phyloP scores from a whole-genome alignment of 1,284 basidiomycete species.

The Sparassis latifolia region DNA sequence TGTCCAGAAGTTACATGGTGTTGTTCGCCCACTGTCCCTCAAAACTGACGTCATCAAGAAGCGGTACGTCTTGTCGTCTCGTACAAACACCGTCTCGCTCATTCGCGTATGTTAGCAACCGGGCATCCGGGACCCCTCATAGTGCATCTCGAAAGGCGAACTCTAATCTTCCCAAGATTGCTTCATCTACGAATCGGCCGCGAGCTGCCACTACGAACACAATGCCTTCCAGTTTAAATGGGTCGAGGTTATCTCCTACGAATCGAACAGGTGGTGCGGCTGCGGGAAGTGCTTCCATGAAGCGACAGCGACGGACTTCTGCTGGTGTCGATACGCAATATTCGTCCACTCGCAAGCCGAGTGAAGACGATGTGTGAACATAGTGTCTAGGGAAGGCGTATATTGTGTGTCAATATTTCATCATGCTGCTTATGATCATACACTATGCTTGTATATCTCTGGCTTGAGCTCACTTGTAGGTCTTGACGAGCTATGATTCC shows the following conservation, averaged over 20 bases:
- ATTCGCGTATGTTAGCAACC: constrained; percentile 45
- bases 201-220: constrained; percentile 58
- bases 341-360: constrained; percentile 29
- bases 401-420: too few species aligned
- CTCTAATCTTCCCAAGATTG: constrained; percentile 59
- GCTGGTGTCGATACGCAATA: constrained; percentile 35
- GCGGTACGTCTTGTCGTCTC: constrained; percentile 50
- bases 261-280: constrained; percentile 25
- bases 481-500: constrained; percentile 12
- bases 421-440: constrained; percentile 7
- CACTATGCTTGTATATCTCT: constrained; percentile 18
- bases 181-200: constrained; percentile 59
- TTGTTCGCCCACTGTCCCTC: constrained; percentile 86
- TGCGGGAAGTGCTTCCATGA: constrained; percentile 49
- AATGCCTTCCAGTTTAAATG: constrained; percentile 37
- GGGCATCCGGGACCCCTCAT: constrained; percentile 66
- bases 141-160: constrained; percentile 56
- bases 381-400: constrained; percentile 11
- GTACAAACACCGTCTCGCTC: not conserved
- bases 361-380: constrained; percentile 25
- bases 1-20: constrained; percentile 86
- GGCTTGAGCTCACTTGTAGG: constrained; percentile 17
- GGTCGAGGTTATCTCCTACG: constrained; percentile 33
- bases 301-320: constrained; percentile 74
- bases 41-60: constrained; percentile 99